Evolutionary conservation across 805 yeast genomes (phyloP), one percentile per base, ranked within the genome.

Genomic region (Kurtzmaniella fragi): DNA sequence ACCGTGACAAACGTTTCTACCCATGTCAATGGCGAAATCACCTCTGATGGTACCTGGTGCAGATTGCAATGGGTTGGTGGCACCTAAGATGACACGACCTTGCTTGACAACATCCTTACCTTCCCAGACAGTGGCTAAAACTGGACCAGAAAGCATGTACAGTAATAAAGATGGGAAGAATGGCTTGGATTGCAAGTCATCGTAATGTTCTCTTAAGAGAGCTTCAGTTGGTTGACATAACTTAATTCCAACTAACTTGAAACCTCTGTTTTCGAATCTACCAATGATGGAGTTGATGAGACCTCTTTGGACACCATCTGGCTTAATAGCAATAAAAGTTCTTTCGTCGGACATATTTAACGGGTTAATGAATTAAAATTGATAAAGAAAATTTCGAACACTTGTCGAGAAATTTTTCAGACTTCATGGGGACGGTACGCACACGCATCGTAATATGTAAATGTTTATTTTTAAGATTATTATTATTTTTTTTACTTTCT

Each of bases 11-110:
- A 93, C 96, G 81, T 93, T 93, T 84, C 99, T 89, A 68, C 99
- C 99, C 80, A 86, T 88, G 74, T 93, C 99, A 59, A 93, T 75
- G 68, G 97, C 99, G 57, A 73, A 93, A 77, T 93, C 99, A 70
- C 96, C 98, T 79, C 99, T 89, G 80, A 93, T 93, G 73, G 99
- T 93, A 71, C 99, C 99, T 71, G 98, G 98, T 54, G 95, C 91
- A 57, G 96, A 86, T 58, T 79, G 82, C 67, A 84, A 78, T 67
- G 99, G 99, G 86, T 93, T 91, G 71, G 99, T 93, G 57, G 99
- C 98, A 75, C 99, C 99, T 61, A 93, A 82, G 68, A 93, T 82
- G 60, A 78, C 82, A 77, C 99, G 85, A 70, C 99, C 99, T 71
- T 87, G 95, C 78, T 91, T 90, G 71, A 93, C 99, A 68, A 82